Evolutionary conservation across 2,329 filamentous ascomycete species (phyloP), one percentile per base, ranked within the genome.

Genomic region (Aspergillus spinulosporus): DNA sequence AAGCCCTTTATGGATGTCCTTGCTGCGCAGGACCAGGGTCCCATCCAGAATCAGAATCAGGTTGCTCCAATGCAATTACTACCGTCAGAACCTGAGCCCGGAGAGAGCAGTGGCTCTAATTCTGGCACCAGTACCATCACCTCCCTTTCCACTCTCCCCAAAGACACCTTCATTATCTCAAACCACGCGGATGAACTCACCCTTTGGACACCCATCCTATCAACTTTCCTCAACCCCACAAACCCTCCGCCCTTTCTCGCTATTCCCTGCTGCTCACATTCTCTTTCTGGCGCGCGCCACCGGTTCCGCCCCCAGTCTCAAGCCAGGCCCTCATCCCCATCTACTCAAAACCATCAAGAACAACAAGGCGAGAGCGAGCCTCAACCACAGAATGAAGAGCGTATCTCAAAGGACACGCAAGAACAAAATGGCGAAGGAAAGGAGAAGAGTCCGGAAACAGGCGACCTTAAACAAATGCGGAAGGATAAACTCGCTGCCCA

Each of bases 141-240:
- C 60, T 94, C 93, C 36, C 68, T 80, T 7, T 96, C 93, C 36
- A 67, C 80, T 6, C 96, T 97, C 67, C 80, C 84, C 0, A 70
- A 73, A 12, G 85, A 85, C 29, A 95, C 91, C 0, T 99, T 99
- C 73, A 91, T 99, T 66, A 88, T 99, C 61, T 96, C 92, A 48
- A 99, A 99, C 69, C 94, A 99, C 72, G 93, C 93, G 8, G 94
- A 99, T 70, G 92, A 99, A 75, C 82, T 99, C 11, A 99, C 94
- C 0, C 85, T 90, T 0, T 99, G 94, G 94, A 97, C 94, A 0
- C 94, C 94, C 0, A 82, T 97, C 14, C 83, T 99, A 40, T 92
- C 90, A 1, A 84, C 85, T 4, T 76, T 91, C 1, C 68, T 76
- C 2, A 67, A 62, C 52, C 72, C 71, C 0, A 54, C 56, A 12